Percentiles rank a stretch among this genome's conserved stretches.
These are phyloP conservation scores for Lactarius trivialis DNA, from an alignment of 768 basidiomycete species.

Conservation along the genomic window DNA sequence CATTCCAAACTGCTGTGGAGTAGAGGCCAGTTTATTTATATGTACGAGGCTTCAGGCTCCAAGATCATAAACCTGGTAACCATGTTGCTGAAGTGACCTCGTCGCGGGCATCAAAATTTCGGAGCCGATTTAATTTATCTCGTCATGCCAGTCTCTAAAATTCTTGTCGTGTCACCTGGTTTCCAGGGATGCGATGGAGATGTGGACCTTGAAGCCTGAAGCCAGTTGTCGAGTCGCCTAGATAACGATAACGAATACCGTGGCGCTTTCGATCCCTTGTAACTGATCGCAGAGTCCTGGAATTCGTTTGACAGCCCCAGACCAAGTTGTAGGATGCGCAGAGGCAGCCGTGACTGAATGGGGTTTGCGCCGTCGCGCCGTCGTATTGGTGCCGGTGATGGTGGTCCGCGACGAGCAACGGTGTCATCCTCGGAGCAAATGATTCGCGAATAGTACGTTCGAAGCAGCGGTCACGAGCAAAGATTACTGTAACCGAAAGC, in stretches of 20 bases:
- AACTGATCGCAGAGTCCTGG: background rate
- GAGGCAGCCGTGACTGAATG: background rate
- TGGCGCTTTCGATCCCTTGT: background rate
- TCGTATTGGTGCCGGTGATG: background rate
- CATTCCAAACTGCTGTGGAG: background rate
- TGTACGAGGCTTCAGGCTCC: background rate
- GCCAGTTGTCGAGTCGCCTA: background rate
- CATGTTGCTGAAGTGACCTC: background rate
- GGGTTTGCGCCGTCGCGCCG: background rate
- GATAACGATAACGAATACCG: background rate
- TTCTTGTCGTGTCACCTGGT: slow-evolving; percentile 1
- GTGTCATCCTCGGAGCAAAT: background rate
- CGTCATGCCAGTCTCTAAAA: background rate
- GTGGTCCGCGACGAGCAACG: background rate
- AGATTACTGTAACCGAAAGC: too few relatives aligned
- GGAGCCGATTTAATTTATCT: background rate
- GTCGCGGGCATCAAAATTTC: background rate
- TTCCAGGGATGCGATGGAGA: background rate
- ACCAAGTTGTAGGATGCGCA: background rate
- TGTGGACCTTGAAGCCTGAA: slow-evolving; percentile 1
- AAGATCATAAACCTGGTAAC: background rate
- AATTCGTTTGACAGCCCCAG: background rate
- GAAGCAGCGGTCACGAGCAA: background rate
- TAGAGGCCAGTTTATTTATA: background rate
- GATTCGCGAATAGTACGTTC: background rate